Evolutionary conservation across 306 rosid genomes (phyloP).

Genomic region (Trifolium subterraneum): DNA sequence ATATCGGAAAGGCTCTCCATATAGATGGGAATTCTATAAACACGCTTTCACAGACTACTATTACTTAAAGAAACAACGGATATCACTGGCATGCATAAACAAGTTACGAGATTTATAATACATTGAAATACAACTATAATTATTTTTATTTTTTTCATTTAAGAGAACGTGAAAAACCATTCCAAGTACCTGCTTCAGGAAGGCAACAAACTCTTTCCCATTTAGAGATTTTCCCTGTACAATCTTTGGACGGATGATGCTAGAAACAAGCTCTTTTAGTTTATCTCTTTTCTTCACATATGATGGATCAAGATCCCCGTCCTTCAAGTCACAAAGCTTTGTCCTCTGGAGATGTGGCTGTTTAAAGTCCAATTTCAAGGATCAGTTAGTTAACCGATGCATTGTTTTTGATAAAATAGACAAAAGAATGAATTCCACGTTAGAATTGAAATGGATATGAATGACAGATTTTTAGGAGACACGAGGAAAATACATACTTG

Average conservation of each 20-base stretch:
- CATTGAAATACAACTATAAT: not conserved
- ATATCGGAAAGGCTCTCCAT: not conserved
- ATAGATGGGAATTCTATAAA: not conserved
- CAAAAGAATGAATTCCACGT: slow-evolving; percentile 4
- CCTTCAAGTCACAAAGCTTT: slow-evolving; percentile 95
- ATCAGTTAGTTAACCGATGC: slow-evolving; percentile 18
- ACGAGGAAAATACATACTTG: slow-evolving; percentile 64
- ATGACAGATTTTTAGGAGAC: slow-evolving; percentile 20
- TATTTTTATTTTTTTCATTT: not conserved
- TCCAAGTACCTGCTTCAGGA: slow-evolving; percentile 79
- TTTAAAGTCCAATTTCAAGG: slow-evolving; percentile 41
- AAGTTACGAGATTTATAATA: not conserved
- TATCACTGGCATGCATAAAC: slow-evolving; percentile 14
- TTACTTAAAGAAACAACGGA: not conserved
- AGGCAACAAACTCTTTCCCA: slow-evolving; percentile 89
- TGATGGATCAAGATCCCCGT: slow-evolving; percentile 75
- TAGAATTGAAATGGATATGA: slow-evolving; percentile 9
- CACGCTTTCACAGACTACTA: not conserved
- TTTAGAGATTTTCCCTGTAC: slow-evolving; percentile 82
- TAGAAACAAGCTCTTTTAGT: slow-evolving; percentile 79
- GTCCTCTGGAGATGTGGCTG: slow-evolving; percentile 98
- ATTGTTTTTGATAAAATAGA: slow-evolving; percentile 27
- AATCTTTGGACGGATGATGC: slow-evolving; percentile 87
- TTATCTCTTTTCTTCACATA: slow-evolving; percentile 81
- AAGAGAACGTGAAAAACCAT: slow-evolving; percentile 19